Evolutionary conservation across 2,329 filamentous ascomycete genomes (phyloP).

Genomic region (Pseudogymnoascus sp.): DNA sequence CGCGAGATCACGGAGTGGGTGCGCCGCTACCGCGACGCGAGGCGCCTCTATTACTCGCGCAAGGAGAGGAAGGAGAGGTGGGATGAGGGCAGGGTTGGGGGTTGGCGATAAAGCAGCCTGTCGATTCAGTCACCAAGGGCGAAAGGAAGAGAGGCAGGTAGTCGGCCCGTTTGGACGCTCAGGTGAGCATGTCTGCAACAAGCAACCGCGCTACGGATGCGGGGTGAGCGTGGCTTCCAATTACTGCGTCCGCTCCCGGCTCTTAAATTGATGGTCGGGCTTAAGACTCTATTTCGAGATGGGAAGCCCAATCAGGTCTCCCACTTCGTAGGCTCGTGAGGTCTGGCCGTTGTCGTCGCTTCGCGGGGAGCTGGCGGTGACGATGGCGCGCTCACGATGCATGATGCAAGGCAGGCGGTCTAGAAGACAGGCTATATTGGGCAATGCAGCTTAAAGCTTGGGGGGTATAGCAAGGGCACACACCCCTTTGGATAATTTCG

Average conservation of each 20-base stretch:
- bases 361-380: neutral
- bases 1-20: conserved; percentile 83
- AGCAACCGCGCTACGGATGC: neutral
- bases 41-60: conserved; percentile 67
- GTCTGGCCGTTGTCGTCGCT: neutral
- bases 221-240: neutral
- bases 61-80: conserved; percentile 85
- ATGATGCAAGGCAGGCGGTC: neutral
- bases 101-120: conserved; percentile 61
- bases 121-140: neutral
- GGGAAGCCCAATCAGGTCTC: neutral
- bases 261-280: neutral
- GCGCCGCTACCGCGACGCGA: conserved; percentile 69
- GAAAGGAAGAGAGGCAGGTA: neutral
- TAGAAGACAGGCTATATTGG: neutral
- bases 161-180: neutral
- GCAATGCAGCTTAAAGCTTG: neutral
- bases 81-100: conserved; percentile 92
- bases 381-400: neutral
- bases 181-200: neutral
- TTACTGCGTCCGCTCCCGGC: neutral
- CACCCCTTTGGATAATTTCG: neutral
- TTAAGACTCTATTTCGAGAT: neutral
- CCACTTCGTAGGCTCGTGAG: neutral
- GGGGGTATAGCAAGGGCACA: neutral